A percentile compares a stretch with the other conserved stretches of the same genome.
phyloP scores from a whole-genome alignment of 148 eudicot genomes.

The Beta vulgaris region DNA sequence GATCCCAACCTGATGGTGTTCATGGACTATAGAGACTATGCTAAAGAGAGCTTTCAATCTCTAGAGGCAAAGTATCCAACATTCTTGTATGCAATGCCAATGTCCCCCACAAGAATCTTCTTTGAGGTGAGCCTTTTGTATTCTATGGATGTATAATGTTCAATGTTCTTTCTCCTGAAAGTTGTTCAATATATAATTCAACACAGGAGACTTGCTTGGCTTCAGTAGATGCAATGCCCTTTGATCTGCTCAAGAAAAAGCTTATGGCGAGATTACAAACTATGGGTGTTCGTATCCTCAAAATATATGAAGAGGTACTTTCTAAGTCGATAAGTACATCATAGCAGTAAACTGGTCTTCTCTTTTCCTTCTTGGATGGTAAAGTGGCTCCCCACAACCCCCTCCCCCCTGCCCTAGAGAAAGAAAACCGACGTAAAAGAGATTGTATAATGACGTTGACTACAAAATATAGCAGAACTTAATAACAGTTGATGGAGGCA shows the following conservation, averaged over 20 bases:
- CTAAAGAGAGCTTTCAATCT: slow-evolving; percentile 41
- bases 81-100: slow-evolving; percentile 92
- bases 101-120: slow-evolving; percentile 89
- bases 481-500: not conserved
- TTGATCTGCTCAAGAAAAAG: slow-evolving; percentile 75
- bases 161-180: not conserved
- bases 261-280: slow-evolving; percentile 80
- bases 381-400: not conserved
- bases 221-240: slow-evolving; percentile 97
- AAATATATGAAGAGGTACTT: slow-evolving; percentile 86
- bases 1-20: slow-evolving; percentile 94
- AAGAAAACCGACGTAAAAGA: not conserved
- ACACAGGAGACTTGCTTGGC: slow-evolving; percentile 97
- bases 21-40: slow-evolving; percentile 93
- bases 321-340: not conserved
- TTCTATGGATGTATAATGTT: not conserved
- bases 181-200: not conserved
- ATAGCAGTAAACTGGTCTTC: not conserved
- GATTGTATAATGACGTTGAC: not conserved
- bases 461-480: not conserved
- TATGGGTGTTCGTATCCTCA: slow-evolving; percentile 65
- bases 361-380: not conserved
- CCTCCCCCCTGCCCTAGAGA: too few species aligned
- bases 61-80: slow-evolving; percentile 81
- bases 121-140: slow-evolving; percentile 62